These are phyloP conservation scores for Trichoderma citrinoviride DNA, from an alignment of 2,329 filamentous ascomycete genomes.

Conservation along the genomic window DNA sequence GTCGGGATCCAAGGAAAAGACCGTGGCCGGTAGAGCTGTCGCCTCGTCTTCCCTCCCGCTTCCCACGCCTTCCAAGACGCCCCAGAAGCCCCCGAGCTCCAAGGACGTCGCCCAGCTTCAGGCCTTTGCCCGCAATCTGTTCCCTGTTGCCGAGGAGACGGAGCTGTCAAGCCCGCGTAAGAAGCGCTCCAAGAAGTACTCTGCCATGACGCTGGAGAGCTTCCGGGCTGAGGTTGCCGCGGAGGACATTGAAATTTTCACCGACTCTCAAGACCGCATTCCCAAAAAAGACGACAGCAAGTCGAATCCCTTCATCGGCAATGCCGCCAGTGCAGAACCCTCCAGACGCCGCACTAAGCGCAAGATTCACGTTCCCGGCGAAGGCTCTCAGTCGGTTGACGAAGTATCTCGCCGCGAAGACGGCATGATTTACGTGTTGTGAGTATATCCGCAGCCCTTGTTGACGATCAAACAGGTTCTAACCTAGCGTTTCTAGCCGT, in stretches of 20 bases:
- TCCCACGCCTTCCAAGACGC: slow-evolving; percentile 77
- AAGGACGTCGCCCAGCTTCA: slow-evolving; percentile 52
- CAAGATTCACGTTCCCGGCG: slow-evolving; percentile 54
- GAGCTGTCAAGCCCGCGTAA: slow-evolving; percentile 59
- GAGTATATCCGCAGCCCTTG: slow-evolving; percentile 42
- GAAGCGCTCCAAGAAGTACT: slow-evolving; percentile 56
- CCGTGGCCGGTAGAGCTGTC: slow-evolving; percentile 27
- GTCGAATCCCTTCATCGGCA: slow-evolving; percentile 71
- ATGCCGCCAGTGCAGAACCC: slow-evolving; percentile 40
- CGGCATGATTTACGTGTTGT: slow-evolving; percentile 76
- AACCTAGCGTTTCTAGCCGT: slow-evolving; percentile 52
- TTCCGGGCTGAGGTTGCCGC: slow-evolving; percentile 57
- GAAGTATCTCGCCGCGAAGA: slow-evolving; percentile 64
- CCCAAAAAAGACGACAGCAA: slow-evolving; percentile 63
- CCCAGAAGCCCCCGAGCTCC: slow-evolving; percentile 58
- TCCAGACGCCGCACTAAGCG: slow-evolving; percentile 56
- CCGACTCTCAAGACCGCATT: slow-evolving; percentile 74
- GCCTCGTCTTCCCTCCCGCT: slow-evolving; percentile 55
- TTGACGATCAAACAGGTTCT: slow-evolving; percentile 6
- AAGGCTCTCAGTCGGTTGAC: slow-evolving; percentile 58
- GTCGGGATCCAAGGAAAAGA: slow-evolving; percentile 37
- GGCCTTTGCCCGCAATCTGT: slow-evolving; percentile 59
- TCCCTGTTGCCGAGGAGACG: slow-evolving; percentile 55
- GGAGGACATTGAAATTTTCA: slow-evolving; percentile 68
- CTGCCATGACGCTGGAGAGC: slow-evolving; percentile 54